Base-by-base conservation (phyloP, 495 filamentous ascomycete genomes). In the Hapsidospora chrysogenum region DNA sequence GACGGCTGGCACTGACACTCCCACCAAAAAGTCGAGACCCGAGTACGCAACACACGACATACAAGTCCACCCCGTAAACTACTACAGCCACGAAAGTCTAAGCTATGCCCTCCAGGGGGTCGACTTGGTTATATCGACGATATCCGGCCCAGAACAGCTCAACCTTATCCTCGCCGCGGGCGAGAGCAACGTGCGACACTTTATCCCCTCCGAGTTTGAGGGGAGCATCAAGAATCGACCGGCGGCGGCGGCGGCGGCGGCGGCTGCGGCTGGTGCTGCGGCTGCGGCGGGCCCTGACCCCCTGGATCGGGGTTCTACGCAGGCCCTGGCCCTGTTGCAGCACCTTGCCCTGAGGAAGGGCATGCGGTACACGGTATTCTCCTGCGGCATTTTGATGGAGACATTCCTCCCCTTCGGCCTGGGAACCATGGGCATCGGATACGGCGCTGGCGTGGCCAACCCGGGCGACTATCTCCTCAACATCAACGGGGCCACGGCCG, bases 131-230 rank as follows among this genome's bases (percentile, higher is more conserved):
- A 80, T 85, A 36, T 85, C 79, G 4, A 83, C 79, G 9, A 70
- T 85, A 22, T 66, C 70, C 2, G 69, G 72, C 23, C 52, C 46
- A 33, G 60, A 73, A 18, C 78, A 85, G 43, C 61, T 82, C 41
- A 67, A 73, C 45, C 66, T 85, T 13, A 83, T 85, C 46, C 71
- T 80, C 41, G 77, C 79, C 1, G 78, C 78, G 7, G 63, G 74
- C 18, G 52, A 60, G 20, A 70, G 66, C 10, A 50, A 66, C n/a
- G 79, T 83, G 7, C 63, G 65, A 17, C 63, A 74, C 15, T 83
- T 84, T 47, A 72, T 76, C 11, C 79, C 79, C 9, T 79, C 79
- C 2, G 79, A 83, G 44, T 85, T 82, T 36, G 79, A 83, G 54
- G 77, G 78, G 2, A 61, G 49, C 43, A 48, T 50, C 33, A 51